A percentile compares a stretch with the other conserved stretches of the same genome.
phyloP scores from a whole-genome alignment of 192 early-diverging fungal genomes.

The Entomortierella parvispora region DNA sequence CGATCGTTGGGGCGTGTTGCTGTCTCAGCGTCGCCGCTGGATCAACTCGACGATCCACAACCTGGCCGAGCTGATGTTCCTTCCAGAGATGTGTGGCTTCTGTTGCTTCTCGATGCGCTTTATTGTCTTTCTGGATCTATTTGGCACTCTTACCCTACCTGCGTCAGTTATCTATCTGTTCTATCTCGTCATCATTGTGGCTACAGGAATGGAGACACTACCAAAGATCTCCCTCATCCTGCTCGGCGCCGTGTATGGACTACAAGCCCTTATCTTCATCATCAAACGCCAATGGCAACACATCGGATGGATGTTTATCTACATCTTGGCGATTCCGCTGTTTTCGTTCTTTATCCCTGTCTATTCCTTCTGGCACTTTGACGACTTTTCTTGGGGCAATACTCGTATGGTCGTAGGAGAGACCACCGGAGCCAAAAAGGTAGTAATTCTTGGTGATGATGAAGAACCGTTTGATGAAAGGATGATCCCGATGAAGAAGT shows the following conservation, averaged over 20 bases:
- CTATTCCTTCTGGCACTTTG: slow-evolving; percentile 99
- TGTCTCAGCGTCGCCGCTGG: slow-evolving; percentile 97
- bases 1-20: slow-evolving; percentile 86
- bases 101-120: slow-evolving; percentile 99
- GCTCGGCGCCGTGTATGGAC: slow-evolving; percentile 85
- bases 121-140: slow-evolving; percentile 92
- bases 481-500: slow-evolving; percentile 86
- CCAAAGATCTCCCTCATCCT: slow-evolving; percentile 85
- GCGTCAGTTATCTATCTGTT: slow-evolving; percentile 84
- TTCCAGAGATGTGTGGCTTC: slow-evolving; percentile 93
- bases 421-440: slow-evolving; percentile 67
- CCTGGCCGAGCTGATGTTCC: slow-evolving; percentile 85
- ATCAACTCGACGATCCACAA: slow-evolving; percentile 99
- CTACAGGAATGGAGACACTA: slow-evolving; percentile 69
- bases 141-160: slow-evolving; percentile 81
- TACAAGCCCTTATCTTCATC: slow-evolving; percentile 80
- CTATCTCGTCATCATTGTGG: slow-evolving; percentile 79
- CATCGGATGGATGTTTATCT: slow-evolving; percentile 87
- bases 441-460: slow-evolving; percentile 71
- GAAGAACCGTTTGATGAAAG: slow-evolving; percentile 89
- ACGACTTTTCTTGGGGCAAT: slow-evolving; percentile 99
- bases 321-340: slow-evolving; percentile 91
- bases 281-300: slow-evolving; percentile 77
- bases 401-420: slow-evolving; percentile 87
- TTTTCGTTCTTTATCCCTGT: slow-evolving; percentile 93